phyloP scores from a whole-genome alignment of 805 yeast genomes.

The Saturnispora zaruensis region DNA sequence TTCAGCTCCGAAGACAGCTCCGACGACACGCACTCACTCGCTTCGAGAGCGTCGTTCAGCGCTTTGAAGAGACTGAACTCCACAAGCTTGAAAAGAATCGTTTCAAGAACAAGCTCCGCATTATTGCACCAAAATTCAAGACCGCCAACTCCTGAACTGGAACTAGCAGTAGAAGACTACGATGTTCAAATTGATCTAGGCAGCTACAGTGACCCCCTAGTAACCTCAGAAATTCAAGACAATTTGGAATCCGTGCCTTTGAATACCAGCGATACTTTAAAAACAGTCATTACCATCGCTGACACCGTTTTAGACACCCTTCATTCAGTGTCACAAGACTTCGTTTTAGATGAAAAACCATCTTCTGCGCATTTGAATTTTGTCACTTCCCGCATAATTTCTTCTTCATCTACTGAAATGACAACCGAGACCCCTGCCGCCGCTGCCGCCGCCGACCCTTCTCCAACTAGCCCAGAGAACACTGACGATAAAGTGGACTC shows the following conservation, averaged over 20 bases:
- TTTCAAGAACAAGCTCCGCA: constrained; percentile 4
- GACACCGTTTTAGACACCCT: background rate
- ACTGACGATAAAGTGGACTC: background rate
- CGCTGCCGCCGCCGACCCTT: background rate
- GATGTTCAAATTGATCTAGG: background rate
- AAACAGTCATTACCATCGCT: background rate
- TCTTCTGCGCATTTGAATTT: background rate
- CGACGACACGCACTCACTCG: background rate
- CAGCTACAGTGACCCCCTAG: background rate
- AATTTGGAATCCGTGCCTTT: background rate
- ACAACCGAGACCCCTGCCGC: background rate
- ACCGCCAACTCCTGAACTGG: background rate
- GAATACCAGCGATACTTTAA: background rate
- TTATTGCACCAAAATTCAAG: background rate
- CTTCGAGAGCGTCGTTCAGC: background rate
- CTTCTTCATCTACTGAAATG: background rate
- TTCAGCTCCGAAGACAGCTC: background rate
- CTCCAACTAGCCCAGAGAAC: background rate
- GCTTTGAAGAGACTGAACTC: background rate
- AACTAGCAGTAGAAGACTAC: background rate
- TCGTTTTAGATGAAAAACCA: background rate
- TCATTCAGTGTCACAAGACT: background rate
- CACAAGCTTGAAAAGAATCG: constrained; percentile 3
- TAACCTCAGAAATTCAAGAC: background rate
- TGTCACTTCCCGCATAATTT: constrained; percentile 1